Evolutionary conservation across 352 stramenopile species (phyloP), one percentile per base, ranked within the genome.

Genomic region (Blastocystis sp.): DNA sequence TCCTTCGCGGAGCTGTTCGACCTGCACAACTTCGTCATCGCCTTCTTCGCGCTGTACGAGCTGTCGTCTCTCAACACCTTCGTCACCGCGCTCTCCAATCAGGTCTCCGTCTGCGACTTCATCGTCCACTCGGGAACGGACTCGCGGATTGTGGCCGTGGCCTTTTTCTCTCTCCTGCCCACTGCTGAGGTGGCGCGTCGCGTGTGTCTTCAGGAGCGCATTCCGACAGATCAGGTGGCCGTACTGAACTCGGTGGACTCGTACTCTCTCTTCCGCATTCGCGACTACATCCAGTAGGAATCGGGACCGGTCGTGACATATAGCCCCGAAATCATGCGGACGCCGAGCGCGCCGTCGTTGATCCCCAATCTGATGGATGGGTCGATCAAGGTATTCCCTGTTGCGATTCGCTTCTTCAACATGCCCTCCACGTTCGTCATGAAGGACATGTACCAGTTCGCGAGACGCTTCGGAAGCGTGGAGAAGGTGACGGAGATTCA

Each of bases 371-470:
- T 84, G 9, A 2, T 10, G 10, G 11, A 59, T 14, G 53, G 56
- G 19, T 43, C 53, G 10, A 0, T 84, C 11, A 84, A 41, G 40
- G 74, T 84, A 2, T 84, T 84, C 48, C 74, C 74, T 9, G 52
- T 84, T 1, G 74, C 74, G 4, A 45, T 84, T 45, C 52, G 56
- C 28, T 64, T 84, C 21, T 84, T 43, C 19, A 48, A 61, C 21
- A 23, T 84, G 34, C 74, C 74, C 21, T 34, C 56, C 1, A 69
- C 56, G 34, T 84, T 67, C 43, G 14, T 48, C 3, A 28, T 84
- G 74, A 84, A 69, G n/a, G 74, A 84, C 7, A 53, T 69, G 23
- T 84, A 84, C 61, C 56, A 62, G 23, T 84, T 84, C 43, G 74
- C 74, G 56, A 84, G 48, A 28, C 34, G 43, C 40, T 84, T 84